Conservation (phyloP, 1,139 yeast genomes). For the Eremothecium sinecaudum region DNA sequence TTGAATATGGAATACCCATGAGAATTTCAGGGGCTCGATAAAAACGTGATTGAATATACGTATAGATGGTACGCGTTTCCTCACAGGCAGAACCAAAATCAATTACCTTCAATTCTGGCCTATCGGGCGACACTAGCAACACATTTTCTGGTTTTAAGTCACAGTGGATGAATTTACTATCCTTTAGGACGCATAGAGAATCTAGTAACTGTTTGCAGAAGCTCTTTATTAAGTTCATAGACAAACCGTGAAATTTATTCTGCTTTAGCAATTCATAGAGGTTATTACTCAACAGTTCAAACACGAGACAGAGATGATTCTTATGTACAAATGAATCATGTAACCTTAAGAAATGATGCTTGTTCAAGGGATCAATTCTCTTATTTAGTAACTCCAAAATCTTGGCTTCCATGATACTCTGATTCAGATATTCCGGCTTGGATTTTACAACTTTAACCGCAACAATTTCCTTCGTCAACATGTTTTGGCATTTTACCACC, state of each 20-base stretch:
- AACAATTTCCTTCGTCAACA: slow-evolving; percentile 76
- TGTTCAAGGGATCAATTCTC: slow-evolving; percentile 57
- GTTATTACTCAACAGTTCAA: slow-evolving; percentile 81
- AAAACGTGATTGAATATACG: slow-evolving; percentile 91
- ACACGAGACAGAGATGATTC: slow-evolving; percentile 85
- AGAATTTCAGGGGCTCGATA: slow-evolving; percentile 95
- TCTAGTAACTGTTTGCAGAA: slow-evolving; percentile 76
- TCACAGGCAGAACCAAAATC: slow-evolving; percentile 97
- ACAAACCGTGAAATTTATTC: slow-evolving; percentile 86
- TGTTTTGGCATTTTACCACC: slow-evolving; percentile 93
- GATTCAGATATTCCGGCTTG: slow-evolving; percentile 84
- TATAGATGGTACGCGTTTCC: slow-evolving; percentile 78
- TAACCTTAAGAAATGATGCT: slow-evolving; percentile 66
- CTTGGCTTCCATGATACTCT: slow-evolving; percentile 83
- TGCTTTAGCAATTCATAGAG: slow-evolving; percentile 85
- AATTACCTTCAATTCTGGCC: slow-evolving; percentile 82
- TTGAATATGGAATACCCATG: slow-evolving; percentile 80
- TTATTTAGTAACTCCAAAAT: slow-evolving; percentile 71
- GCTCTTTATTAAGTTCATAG: slow-evolving; percentile 67
- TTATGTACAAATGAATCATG: slow-evolving; percentile 88
- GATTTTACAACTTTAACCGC: slow-evolving; percentile 95
- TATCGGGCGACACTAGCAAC: slow-evolving; percentile 67
- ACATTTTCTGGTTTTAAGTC: slow-evolving; percentile 96
- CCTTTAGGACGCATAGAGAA: slow-evolving; percentile 69
- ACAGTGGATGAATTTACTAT: slow-evolving; percentile 83